Evolutionary conservation across 176 grass and related monocot genomes (phyloP).

Genomic region (Phoenix roebelenii): DNA sequence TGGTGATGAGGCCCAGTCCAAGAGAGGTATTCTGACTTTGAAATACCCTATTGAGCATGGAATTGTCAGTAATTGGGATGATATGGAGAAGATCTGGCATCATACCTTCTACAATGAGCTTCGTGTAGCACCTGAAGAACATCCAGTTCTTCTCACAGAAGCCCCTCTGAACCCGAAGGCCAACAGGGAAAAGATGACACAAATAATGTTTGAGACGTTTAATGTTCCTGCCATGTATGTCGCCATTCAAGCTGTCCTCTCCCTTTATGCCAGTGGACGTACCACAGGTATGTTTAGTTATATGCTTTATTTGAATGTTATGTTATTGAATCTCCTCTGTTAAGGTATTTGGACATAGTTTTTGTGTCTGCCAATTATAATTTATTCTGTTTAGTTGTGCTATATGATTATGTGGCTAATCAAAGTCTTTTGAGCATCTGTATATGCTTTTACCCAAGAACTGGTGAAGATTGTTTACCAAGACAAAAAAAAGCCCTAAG

Average conservation of each 20-base stretch:
- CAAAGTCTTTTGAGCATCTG: too few relatives aligned
- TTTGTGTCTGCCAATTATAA: too few relatives aligned
- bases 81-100: slow-evolving; percentile 15
- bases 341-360: too few relatives aligned
- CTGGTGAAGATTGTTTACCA: too few relatives aligned
- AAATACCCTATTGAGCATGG: slow-evolving; percentile 9
- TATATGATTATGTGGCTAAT: too few relatives aligned
- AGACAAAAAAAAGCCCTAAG: too few relatives aligned
- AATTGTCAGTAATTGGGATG: slow-evolving; percentile 17
- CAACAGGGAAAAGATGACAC: slow-evolving; percentile 12
- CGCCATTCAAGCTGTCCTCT: slow-evolving; percentile 12
- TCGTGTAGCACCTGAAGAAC: slow-evolving; percentile 10
- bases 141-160: slow-evolving; percentile 10
- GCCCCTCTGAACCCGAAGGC: slow-evolving; percentile 9
- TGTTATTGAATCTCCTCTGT: too few relatives aligned
- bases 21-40: slow-evolving; percentile 11
- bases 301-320: neutral
- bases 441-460: too few relatives aligned
- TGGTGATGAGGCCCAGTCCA: slow-evolving; percentile 2
- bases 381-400: too few relatives aligned
- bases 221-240: slow-evolving; percentile 14
- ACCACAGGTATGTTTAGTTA: slow-evolving; percentile 7
- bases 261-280: slow-evolving; percentile 14
- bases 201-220: slow-evolving; percentile 13
- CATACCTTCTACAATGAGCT: slow-evolving; percentile 19